Evolutionary conservation across 164 flowering plant species (phyloP).

Genomic region (Magnolia officinalis): DNA sequence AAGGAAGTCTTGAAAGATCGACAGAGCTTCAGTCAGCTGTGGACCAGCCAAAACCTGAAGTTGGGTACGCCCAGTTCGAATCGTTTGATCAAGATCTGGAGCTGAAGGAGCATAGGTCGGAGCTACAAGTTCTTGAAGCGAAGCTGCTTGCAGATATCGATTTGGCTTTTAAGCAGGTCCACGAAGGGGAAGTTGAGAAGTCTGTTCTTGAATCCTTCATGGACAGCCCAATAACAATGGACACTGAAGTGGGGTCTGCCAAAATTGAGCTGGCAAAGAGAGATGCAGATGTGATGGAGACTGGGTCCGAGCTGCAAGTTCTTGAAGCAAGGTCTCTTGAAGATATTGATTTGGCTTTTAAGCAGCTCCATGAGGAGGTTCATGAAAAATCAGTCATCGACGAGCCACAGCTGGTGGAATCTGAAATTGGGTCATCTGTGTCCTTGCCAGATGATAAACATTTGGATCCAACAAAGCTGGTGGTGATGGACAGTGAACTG

Average conservation of each 20-base stretch:
- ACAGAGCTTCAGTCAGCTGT: slow-evolving; percentile 7
- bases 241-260: neutral
- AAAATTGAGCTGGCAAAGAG: neutral
- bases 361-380: slow-evolving; percentile 7
- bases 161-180: slow-evolving; percentile 11
- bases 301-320: slow-evolving; percentile 9
- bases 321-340: slow-evolving; percentile 18
- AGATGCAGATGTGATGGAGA: neutral
- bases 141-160: slow-evolving; percentile 20
- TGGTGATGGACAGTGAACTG: slow-evolving; percentile 1
- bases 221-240: neutral
- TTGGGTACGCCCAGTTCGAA: neutral
- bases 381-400: neutral
- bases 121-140: slow-evolving; percentile 20
- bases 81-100: neutral
- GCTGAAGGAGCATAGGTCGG: neutral
- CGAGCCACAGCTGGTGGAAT: neutral
- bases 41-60: slow-evolving; percentile 5
- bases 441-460: neutral
- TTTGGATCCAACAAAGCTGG: neutral
- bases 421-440: neutral
- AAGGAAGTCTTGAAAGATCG: neutral
- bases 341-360: slow-evolving; percentile 1
- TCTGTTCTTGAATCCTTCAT: neutral
- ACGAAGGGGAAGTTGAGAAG: slow-evolving; percentile 1